These are phyloP conservation scores for Berkeleyomyces basicola DNA, from an alignment of 2,329 filamentous ascomycete species.

Conservation along the genomic window DNA sequence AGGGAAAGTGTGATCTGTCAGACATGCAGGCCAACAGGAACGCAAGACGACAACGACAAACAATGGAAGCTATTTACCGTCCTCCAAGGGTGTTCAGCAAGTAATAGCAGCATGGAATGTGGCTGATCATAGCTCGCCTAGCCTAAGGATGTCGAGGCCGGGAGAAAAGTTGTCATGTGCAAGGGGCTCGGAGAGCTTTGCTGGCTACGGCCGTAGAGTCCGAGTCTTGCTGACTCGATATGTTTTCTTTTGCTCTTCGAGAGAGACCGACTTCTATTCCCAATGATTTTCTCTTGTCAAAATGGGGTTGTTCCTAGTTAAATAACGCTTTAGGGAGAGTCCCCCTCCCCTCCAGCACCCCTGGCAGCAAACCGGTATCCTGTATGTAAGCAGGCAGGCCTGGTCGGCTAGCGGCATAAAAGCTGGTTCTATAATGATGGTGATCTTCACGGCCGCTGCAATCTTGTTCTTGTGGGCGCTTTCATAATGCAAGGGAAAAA, in stretches of 20 bases:
- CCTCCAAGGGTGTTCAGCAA: too few relatives aligned
- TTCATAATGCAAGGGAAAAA: neutral
- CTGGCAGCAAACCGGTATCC: neutral
- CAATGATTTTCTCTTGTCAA: neutral
- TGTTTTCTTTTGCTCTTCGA: neutral
- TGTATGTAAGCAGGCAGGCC: neutral
- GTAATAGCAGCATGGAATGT: too few relatives aligned
- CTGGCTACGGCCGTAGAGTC: neutral
- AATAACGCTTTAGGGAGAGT: neutral
- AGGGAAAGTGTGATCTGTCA: neutral
- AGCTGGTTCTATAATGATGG: neutral
- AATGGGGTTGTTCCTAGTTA: neutral
- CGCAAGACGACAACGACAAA: neutral
- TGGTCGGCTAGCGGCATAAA: neutral
- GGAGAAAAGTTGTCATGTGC: too few relatives aligned
- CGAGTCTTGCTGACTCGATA: neutral
- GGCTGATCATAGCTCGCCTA: too few relatives aligned
- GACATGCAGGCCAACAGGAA: neutral
- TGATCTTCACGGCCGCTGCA: neutral
- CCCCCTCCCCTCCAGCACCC: neutral
- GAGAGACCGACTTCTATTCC: neutral
- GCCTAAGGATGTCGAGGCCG: too few relatives aligned
- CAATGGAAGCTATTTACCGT: neutral
- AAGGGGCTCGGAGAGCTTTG: too few relatives aligned
- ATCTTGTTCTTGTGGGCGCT: neutral